Base-by-base conservation (phyloP, 768 basidiomycete genomes). In the Suillus hirtellus region DNA sequence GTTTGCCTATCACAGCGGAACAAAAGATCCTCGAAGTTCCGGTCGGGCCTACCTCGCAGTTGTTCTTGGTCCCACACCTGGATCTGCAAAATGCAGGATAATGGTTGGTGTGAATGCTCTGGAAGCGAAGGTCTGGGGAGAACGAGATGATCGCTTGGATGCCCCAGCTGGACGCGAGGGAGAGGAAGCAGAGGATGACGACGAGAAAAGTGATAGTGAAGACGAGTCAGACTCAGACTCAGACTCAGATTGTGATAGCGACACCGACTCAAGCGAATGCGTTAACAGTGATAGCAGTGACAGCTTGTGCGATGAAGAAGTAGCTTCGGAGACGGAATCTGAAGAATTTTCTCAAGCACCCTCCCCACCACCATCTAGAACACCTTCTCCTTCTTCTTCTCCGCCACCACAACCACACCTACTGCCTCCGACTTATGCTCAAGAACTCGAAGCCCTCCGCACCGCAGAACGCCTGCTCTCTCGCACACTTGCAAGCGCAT, bases 51-150 rank as follows among this genome's bases (percentile, higher is more conserved):
- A 88, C 68, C 74, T 93, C 17, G 83, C 84, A 0, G 80, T 92
- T 47, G 76, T 88, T 12, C 79, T 93, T 1, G 91, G 91, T 2
- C 85, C 90, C 0, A 89, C 84, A 59, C 70, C 86, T 4, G 82
- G 83, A 15, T 80, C 87, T 0, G 82, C 90, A 2, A 88, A 82
- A 66, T 79, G 87, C 1, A 81, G 81, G 64, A 82, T 92, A 1
- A 72, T 91, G 17, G 77, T 89, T 19, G 87, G 80, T 0, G 78
- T 93, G 3, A 85, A 92, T 70, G 87, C 86, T 0, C 70, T 92
- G 9, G 85, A 89, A 62, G 78, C 79, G 19, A 85, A 64, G 34
- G 63, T 72, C 3, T 75, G 74, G 74, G 74, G 72, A 21, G 44
- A 68, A 27, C 64, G 67, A 38, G 61, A 65, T 34, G 65, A 68